These are phyloP conservation scores for Metschnikowia vanudenii DNA, from an alignment of 805 yeast genomes.

Conservation along the genomic window DNA sequence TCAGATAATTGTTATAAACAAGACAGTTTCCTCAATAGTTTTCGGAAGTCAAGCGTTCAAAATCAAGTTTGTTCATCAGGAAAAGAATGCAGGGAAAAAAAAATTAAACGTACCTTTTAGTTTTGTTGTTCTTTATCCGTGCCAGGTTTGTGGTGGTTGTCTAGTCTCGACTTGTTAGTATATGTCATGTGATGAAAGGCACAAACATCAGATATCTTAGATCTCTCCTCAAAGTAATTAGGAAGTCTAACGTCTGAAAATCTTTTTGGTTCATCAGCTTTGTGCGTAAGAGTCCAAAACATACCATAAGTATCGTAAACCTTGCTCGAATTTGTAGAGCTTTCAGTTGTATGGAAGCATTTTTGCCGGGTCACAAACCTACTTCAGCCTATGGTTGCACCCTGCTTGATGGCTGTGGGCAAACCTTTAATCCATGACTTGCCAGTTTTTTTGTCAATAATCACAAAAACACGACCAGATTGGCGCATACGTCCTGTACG, in stretches of 20 bases:
- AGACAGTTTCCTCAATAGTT: slow-evolving; percentile 26
- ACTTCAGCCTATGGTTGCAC: slow-evolving; percentile 31
- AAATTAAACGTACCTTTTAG: slow-evolving; percentile 17
- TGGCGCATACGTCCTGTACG: slow-evolving; percentile 92
- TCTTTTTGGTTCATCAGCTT: slow-evolving; percentile 35
- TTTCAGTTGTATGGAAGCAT: too few species aligned
- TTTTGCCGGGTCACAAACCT: not conserved
- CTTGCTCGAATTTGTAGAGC: too few species aligned
- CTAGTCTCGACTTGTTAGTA: slow-evolving; percentile 9
- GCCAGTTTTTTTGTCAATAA: slow-evolving; percentile 65
- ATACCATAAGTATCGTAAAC: slow-evolving; percentile 9
- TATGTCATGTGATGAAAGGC: not conserved
- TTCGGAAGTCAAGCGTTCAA: slow-evolving; percentile 33
- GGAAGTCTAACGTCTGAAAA: slow-evolving; percentile 45
- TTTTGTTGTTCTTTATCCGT: not conserved
- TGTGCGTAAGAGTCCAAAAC: slow-evolving; percentile 9
- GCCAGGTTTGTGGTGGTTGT: slow-evolving; percentile 4
- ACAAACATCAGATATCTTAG: slow-evolving; percentile 29
- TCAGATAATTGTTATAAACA: slow-evolving; percentile 20
- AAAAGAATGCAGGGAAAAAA: slow-evolving; percentile 1
- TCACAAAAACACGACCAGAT: slow-evolving; percentile 81
- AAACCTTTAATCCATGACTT: slow-evolving; percentile 82
- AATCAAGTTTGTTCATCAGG: slow-evolving; percentile 26
- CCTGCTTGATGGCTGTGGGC: slow-evolving; percentile 63
- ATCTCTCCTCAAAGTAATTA: slow-evolving; percentile 34